Base-by-base conservation (phyloP, 768 basidiomycete species). In the Lentinula guzmanii region DNA sequence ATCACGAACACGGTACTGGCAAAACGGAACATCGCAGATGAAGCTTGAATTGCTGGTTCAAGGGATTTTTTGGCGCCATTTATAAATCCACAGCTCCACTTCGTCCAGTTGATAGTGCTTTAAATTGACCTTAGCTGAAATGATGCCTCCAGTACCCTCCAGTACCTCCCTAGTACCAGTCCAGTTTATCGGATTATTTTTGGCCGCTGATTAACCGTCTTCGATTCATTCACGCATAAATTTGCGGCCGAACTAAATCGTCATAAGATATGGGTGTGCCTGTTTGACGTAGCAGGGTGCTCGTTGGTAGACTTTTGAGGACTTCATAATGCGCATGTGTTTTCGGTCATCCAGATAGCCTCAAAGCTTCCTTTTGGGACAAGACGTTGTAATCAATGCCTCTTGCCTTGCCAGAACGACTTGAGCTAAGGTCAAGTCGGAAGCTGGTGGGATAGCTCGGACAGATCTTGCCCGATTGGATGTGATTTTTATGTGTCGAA, bases 401-500 rank as follows among this genome's bases (percentile, higher is more conserved):
- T 7, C 37, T 39, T 8, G 37, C 37, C 7, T 8, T 39, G 7
- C 37, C 13, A 13, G 37, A 39, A 39, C 11, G 37, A 3, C 37
- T 39, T 13, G 37, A 39, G 13, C 3, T 13, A 8, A 39, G 37
- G 9, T 39, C 13, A 8, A 39, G 31, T 67, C 67, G 3, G 71
- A 69, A 11, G 63, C 50, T 15, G 75, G 73, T 18, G 64, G 62
- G 5, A 73, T 75, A 16, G 65, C 46, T 7, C 74, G 60, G 15
- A 73, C 68, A 61, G 73, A 72, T 7, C 73, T 74, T 37, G 74
- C 75, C 39, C 69, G 68, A 64, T 75, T 76, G 8, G 71, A 54
- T 61, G 75, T 72, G 67, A 76, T 71, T 75, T 72, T 74, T 75
- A 52, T 33, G 28, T 33, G 28, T 50, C 1, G 16, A n/a, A 4